Conservation (phyloP, 306 rosid species). For the Pyrus bretschneideri region DNA sequence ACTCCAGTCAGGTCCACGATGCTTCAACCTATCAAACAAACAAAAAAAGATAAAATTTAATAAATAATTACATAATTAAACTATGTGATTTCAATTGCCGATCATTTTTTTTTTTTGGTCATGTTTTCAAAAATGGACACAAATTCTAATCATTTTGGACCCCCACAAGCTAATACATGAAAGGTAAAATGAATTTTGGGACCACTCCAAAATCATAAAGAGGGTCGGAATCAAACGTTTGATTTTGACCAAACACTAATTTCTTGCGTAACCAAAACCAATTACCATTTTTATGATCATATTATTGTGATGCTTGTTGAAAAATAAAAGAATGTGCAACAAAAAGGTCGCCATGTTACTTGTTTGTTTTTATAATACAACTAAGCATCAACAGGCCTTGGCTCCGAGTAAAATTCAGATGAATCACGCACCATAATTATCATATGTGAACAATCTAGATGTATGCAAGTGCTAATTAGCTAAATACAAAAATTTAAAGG, state of each 20-base stretch:
- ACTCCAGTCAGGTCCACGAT: conserved; percentile 99
- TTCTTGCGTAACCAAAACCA: neutral
- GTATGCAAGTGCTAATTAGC: too few species aligned
- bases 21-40: conserved; percentile 57
- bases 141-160: too few species aligned
- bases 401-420: too few species aligned
- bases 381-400: too few species aligned
- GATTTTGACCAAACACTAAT: neutral
- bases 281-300: neutral
- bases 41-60: neutral
- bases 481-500: too few species aligned
- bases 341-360: too few species aligned
- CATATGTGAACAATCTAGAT: too few species aligned
- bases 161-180: neutral
- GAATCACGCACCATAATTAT: too few species aligned
- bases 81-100: neutral
- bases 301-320: neutral
- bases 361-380: too few species aligned
- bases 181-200: neutral
- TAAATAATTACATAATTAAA: neutral
- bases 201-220: neutral
- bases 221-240: neutral
- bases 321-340: too few species aligned
- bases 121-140: neutral
- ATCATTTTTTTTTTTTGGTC: neutral